These are phyloP conservation scores for Penicillium sp. DNA, from an alignment of 2,329 filamentous ascomycete genomes.

Conservation along the genomic window DNA sequence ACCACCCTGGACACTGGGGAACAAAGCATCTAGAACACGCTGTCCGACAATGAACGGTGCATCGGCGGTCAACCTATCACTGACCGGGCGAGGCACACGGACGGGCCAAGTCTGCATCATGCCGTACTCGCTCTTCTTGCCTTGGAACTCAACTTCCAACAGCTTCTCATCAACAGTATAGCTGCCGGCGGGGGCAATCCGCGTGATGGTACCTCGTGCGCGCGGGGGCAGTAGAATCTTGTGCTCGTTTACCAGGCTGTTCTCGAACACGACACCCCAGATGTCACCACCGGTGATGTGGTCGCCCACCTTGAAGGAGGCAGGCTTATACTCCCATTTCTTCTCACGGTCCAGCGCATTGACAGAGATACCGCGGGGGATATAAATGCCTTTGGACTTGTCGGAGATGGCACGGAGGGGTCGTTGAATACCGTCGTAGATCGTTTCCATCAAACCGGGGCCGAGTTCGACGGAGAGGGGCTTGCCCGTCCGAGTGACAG, in stretches of 20 bases:
- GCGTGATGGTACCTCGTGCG: slow-evolving; percentile 86
- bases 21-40: slow-evolving; percentile 91
- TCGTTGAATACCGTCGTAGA: slow-evolving; percentile 98
- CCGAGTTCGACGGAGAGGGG: slow-evolving; percentile 96
- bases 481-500: slow-evolving; percentile 85
- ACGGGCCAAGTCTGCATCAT: slow-evolving; percentile 99
- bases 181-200: slow-evolving; percentile 81
- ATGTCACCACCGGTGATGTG: slow-evolving; percentile 95
- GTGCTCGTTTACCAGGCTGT: slow-evolving; percentile 90
- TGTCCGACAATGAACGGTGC: slow-evolving; percentile 95
- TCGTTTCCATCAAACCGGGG: slow-evolving; percentile 95
- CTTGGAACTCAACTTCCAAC: slow-evolving; percentile 94
- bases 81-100: slow-evolving; percentile 86
- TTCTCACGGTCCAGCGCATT: slow-evolving; percentile 84
- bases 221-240: slow-evolving; percentile 89
- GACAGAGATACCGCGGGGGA: slow-evolving; percentile 86
- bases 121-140: slow-evolving; percentile 85
- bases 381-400: slow-evolving; percentile 85
- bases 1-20: slow-evolving; percentile 93
- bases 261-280: slow-evolving; percentile 92
- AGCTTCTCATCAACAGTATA: slow-evolving; percentile 95
- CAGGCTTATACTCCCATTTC: slow-evolving; percentile 94
- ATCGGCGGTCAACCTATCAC: slow-evolving; percentile 85
- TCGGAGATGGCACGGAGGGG: slow-evolving; percentile 82
- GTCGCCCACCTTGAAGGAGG: slow-evolving; percentile 84